Conservation (phyloP, 2,329 filamentous ascomycete genomes). For the Aspergillus terreus region DNA sequence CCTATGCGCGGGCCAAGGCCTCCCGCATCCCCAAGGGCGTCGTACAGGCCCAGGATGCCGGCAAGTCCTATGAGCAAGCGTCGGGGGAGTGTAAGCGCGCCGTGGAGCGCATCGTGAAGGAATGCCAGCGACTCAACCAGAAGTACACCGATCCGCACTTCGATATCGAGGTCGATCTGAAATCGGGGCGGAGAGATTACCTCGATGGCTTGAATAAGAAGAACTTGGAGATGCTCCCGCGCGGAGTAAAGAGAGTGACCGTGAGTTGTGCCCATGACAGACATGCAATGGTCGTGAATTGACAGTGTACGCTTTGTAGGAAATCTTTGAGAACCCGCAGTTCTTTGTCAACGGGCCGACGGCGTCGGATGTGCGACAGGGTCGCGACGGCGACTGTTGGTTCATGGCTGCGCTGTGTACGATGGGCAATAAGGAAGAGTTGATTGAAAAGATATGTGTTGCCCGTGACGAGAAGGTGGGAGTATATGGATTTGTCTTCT, state of each 20-base stretch:
- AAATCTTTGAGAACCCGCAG: conserved; percentile 71
- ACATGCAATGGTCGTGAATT: background rate
- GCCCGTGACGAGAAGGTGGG: conserved; percentile 68
- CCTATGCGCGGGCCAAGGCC: conserved; percentile 59
- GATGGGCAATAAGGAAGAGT: conserved; percentile 65
- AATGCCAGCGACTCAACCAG: conserved; percentile 73
- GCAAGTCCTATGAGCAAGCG: conserved; percentile 70
- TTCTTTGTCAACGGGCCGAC: conserved; percentile 77
- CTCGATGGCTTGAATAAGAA: conserved; percentile 44
- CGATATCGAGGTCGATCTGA: conserved; percentile 74
- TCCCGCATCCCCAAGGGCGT: conserved; percentile 54
- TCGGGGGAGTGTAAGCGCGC: conserved; percentile 63
- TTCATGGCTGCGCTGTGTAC: conserved; percentile 77
- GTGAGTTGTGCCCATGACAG: conserved; percentile 33
- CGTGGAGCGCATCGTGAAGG: conserved; percentile 55
- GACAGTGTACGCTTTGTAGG: conserved; percentile 38
- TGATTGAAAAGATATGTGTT: conserved; percentile 73
- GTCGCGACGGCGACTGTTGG: conserved; percentile 79
- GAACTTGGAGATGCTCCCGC: conserved; percentile 52
- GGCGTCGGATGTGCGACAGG: conserved; percentile 75
- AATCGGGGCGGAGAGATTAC: conserved; percentile 53
- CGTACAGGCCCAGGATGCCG: conserved; percentile 54
- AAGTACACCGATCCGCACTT: conserved; percentile 87
- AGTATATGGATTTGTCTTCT: conserved; percentile 82
- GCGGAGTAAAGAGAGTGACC: conserved; percentile 68